These are phyloP conservation scores for Areca catechu DNA, from an alignment of 176 grass and related monocot genomes.

Conservation along the genomic window DNA sequence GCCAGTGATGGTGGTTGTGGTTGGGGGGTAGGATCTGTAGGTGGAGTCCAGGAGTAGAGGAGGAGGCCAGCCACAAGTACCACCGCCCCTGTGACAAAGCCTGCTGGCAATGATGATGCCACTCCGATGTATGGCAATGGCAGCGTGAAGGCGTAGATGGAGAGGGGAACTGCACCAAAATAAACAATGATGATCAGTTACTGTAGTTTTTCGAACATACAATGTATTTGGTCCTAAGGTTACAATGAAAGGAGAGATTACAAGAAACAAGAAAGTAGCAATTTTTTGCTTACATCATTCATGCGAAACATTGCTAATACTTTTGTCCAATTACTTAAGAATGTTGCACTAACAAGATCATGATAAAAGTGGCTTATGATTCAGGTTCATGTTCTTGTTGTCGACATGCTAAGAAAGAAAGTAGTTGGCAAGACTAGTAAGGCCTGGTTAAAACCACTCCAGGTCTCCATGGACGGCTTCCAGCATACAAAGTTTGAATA, in stretches of 20 bases:
- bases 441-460: too few relatives aligned
- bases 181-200: slow-evolving; percentile 1
- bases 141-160: slow-evolving; percentile 94
- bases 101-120: slow-evolving; percentile 62
- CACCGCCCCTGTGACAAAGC: slow-evolving; percentile 60
- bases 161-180: slow-evolving; percentile 76
- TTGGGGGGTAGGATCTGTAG: slow-evolving; percentile 11
- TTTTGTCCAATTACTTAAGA: too few relatives aligned
- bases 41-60: slow-evolving; percentile 52
- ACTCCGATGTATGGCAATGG: slow-evolving; percentile 88
- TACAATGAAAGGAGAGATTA: neutral
- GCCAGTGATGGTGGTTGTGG: neutral
- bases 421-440: too few relatives aligned
- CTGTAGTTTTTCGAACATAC: neutral
- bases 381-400: neutral
- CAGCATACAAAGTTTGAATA: neutral
- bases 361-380: too few relatives aligned
- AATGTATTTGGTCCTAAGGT: neutral
- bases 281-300: slow-evolving; percentile 5
- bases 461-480: too few relatives aligned
- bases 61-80: slow-evolving; percentile 65
- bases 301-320: too few relatives aligned
- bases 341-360: too few relatives aligned
- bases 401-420: too few relatives aligned
- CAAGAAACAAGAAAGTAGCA: slow-evolving; percentile 1